Percentiles rank a stretch among this genome's conserved stretches.
These are phyloP conservation scores for Xylariaceae sp. DNA, from an alignment of 2,329 filamentous ascomycete genomes.

Conservation along the genomic window DNA sequence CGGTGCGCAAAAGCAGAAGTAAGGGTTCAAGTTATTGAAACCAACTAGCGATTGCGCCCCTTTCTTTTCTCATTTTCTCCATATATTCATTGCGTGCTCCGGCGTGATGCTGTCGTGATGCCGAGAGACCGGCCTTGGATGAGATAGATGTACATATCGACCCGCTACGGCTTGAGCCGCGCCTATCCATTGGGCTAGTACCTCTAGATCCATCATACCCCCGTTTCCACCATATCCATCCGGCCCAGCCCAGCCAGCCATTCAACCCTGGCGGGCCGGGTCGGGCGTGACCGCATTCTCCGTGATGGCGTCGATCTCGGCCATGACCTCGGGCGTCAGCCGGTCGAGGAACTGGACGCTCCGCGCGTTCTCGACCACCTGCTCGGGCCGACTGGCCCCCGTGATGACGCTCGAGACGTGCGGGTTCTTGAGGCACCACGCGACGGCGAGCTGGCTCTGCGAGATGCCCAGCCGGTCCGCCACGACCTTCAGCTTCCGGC, in stretches of 20 bases:
- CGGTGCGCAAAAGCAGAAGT: too few species aligned
- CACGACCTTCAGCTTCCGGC: conserved; percentile 37
- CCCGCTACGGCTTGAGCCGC: too few species aligned
- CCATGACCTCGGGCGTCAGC: conserved; percentile 42
- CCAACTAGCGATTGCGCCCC: too few species aligned
- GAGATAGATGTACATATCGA: too few species aligned
- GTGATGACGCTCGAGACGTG: conserved; percentile 46
- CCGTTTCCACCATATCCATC: too few species aligned
- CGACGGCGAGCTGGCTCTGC: conserved; percentile 42
- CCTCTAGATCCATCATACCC: too few species aligned
- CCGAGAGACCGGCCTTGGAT: too few species aligned
- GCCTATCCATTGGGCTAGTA: conserved; percentile 5
- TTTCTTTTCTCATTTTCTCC: too few species aligned
- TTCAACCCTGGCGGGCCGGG: conserved; percentile 3
- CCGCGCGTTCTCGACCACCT: conserved; percentile 43
- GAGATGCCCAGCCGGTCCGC: conserved; percentile 51
- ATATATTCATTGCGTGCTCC: too few species aligned
- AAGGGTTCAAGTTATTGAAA: too few species aligned
- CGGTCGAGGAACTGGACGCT: conserved; percentile 38
- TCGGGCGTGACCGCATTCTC: conserved; percentile 18
- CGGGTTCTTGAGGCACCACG: conserved; percentile 48
- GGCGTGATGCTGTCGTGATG: too few species aligned
- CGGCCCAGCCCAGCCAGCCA: not conserved
- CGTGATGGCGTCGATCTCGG: conserved; percentile 41
- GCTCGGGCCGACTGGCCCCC: conserved; percentile 42